phyloP scores from a whole-genome alignment of 495 filamentous ascomycete species.

The Chaetomium cochliodes region DNA sequence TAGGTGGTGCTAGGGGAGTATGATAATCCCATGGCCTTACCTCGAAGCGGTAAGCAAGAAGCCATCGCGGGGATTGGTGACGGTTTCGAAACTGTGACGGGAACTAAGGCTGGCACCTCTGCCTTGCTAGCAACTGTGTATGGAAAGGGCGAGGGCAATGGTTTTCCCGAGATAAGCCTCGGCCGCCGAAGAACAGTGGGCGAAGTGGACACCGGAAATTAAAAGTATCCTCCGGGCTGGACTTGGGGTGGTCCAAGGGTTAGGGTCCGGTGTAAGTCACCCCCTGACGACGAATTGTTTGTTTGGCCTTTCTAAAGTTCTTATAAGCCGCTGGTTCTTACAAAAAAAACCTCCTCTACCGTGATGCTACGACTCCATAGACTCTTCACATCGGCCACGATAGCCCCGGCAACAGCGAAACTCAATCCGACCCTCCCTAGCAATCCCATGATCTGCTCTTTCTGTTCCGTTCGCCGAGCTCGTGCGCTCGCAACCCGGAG shows the following conservation, averaged over 20 bases:
- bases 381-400: background rate
- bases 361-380: background rate
- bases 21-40: background rate
- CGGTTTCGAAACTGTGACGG: background rate
- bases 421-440: background rate
- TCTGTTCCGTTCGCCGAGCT: background rate
- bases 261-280: background rate
- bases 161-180: conserved; percentile 7
- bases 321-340: no score
- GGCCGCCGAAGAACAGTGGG: no score
- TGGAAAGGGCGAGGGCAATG: conserved; percentile 10
- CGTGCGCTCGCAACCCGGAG: conserved; percentile 5
- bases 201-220: background rate
- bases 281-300: background rate
- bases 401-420: background rate
- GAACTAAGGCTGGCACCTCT: background rate
- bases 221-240: background rate
- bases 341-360: background rate
- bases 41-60: background rate
- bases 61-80: background rate
- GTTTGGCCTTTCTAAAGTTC: no score
- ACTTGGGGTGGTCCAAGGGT: background rate
- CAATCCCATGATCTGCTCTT: background rate
- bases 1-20: background rate
- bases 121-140: background rate